Evolutionary conservation across 2,329 filamentous ascomycete genomes (phyloP).

Genomic region (Diplodia seriata): DNA sequence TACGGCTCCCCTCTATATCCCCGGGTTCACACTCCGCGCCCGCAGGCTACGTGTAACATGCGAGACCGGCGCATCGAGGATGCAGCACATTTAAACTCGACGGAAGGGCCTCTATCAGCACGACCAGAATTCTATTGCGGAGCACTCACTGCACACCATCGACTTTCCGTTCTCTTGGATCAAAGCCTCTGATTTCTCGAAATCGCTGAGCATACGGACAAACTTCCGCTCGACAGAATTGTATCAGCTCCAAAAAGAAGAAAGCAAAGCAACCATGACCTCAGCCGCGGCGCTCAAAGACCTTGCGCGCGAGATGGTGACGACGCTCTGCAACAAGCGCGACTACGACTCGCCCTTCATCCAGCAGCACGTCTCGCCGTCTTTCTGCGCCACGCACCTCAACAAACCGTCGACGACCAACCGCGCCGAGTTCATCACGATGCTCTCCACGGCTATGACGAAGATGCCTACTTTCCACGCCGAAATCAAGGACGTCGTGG

Average conservation of each 20-base stretch:
- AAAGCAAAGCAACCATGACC: not conserved
- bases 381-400: conserved; percentile 1
- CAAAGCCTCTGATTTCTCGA: not conserved
- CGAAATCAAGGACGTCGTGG: conserved; percentile 7
- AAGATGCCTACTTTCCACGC: conserved; percentile 1
- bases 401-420: not conserved
- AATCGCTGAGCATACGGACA: not conserved
- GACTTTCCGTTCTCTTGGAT: too few relatives aligned
- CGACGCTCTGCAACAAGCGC: conserved; percentile 12
- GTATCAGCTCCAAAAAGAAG: not conserved
- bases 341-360: conserved; percentile 16
- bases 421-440: conserved; percentile 3
- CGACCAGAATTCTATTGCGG: not conserved
- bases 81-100: not conserved
- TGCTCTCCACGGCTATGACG: not conserved
- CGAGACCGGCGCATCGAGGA: too few relatives aligned
- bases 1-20: conserved; percentile 2
- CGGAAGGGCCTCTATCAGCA: not conserved
- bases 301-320: conserved; percentile 16
- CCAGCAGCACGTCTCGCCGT: not conserved
- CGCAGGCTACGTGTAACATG: not conserved
- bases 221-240: not conserved
- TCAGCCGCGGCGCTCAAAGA: not conserved
- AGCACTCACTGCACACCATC: not conserved
- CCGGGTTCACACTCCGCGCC: not conserved